Base-by-base conservation (phyloP, 129 eudicot species). In the Pseudognaphalium luteoalbum region DNA sequence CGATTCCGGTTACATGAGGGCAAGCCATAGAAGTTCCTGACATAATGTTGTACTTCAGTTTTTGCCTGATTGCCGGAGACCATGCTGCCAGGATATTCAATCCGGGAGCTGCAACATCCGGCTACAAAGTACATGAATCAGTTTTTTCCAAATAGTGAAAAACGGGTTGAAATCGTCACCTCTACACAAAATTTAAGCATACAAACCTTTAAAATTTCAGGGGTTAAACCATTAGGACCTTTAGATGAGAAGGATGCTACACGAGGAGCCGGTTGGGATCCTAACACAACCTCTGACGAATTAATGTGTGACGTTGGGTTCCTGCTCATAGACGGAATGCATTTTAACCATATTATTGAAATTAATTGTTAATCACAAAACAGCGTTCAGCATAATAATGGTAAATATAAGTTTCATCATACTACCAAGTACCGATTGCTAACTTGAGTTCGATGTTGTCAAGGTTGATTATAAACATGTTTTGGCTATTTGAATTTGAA, bases 21-120 rank as follows among this genome's bases (percentile, higher is more conserved):
- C 96, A 91, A 58, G 98, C 92, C 98, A 93, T 90, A 35, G 98
- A 90, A 65, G 98, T 93, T 73, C 98, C 98, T 1, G 92, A 87
- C 20, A 88, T 79, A 76, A 88, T 69, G 84, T 88, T 85, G 71
- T 66, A 92, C 12, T 81, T 76, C 87, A 85, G 67, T 29, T 82
- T 85, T 57, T 91, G 15, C 96, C 84, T 83, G 62, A 64, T 29
- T 16, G 97, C 92, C 14, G 96, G 96, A 57, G 96, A 87, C 96
- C 96, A 87, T 64, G 98, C 92, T 29, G 98, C 98, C 65, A 92
- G 87, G 83, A 92, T 90, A 76, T 90, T 88, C 33, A 92, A 72
- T 72, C 98, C 98, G 29, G 98, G 98, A 25, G 98, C 98, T 64
- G 89, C 73, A 62, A 92, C 65, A 66, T 92, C 98, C 64, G 98